Base-by-base conservation (phyloP, 1,284 basidiomycete genomes). In the Ganoderma lingzhi region DNA sequence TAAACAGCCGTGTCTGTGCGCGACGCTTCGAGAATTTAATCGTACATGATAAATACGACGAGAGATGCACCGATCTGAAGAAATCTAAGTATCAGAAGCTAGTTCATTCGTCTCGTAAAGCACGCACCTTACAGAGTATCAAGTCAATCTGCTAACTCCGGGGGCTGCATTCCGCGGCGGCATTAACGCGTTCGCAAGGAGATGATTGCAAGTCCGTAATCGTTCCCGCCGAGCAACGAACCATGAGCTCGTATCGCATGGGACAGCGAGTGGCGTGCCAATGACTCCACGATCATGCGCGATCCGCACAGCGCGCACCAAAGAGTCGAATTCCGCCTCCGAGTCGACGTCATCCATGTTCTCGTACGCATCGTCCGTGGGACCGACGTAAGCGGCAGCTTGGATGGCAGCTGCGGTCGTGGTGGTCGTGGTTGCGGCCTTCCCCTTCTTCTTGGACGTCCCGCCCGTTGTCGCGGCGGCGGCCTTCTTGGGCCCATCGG, bases 301-400 rank as follows among this genome's bases (percentile, higher is more conserved):
- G 4, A 83, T 78, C 44, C 87, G 84, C 14, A 91, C 84, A 3
- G 86, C 82, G 64, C 82, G 84, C 35, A 88, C 82, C 71, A 91
- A 82, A 10, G 85, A 82, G 39, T 89, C 89, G 42, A 90, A 79
- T 76, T 91, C 95, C 23, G 88, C 89, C 75, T 94, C 92, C 3
- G 93, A 94, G 78, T 95, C 93, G 64, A 95, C 75, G 67, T 94
- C 93, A 68, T 94, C 93, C 68, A 93, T 82, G 71, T 93, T 93
- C 78, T 93, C 92, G 60, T 86, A 86, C n/a, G 84, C 82, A 63
- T 90, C 90, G 42, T 88, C 89, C 3, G 85, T 85, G 17, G 66
- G 69, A 19, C 55, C 76, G 23, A 74, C 74, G 28, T 74, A 75
- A 2, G 75, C 72, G 1, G 77, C 73, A 9, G 76, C 78, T 1